Evolutionary conservation across 495 filamentous ascomycete genomes (phyloP).

Genomic region (Penicillium pancosmium): DNA sequence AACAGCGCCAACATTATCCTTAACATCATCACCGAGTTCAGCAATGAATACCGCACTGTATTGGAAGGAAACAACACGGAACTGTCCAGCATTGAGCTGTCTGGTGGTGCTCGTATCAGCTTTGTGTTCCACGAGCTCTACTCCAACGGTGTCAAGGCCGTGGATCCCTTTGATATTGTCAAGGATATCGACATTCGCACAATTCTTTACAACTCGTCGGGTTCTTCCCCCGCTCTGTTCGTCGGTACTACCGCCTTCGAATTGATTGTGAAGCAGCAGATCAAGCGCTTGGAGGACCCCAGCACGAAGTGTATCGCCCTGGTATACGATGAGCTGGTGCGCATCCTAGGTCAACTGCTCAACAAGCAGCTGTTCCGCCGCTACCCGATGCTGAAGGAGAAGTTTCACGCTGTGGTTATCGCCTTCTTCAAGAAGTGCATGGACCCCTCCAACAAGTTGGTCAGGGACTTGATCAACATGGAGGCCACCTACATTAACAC

Average conservation of each 20-base stretch:
- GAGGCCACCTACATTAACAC: conserved; percentile 98
- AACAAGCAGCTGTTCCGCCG: conserved; percentile 87
- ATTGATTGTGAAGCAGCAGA: conserved; percentile 97
- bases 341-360: conserved; percentile 89
- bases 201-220: conserved; percentile 97
- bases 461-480: conserved; percentile 91
- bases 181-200: conserved; percentile 98
- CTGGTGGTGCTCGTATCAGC: conserved; percentile 96
- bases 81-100: conserved; percentile 89
- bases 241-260: conserved; percentile 98
- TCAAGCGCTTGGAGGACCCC: conserved; percentile 94
- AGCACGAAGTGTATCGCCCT: conserved; percentile 95
- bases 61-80: conserved; percentile 96
- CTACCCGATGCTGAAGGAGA: conserved; percentile 94
- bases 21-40: conserved; percentile 98
- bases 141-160: conserved; percentile 95
- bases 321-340: conserved; percentile 96
- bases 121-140: conserved; percentile 99
- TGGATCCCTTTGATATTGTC: conserved; percentile 96
- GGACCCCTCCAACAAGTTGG: conserved; percentile 97
- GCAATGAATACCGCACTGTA: conserved; percentile 94
- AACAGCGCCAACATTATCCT: conserved; percentile 95
- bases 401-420: conserved; percentile 93
- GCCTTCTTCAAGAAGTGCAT: conserved; percentile 96
- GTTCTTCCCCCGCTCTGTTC: conserved; percentile 94